phyloP scores from a whole-genome alignment of 1,284 basidiomycete genomes.

The Microbotryum intermedium region DNA sequence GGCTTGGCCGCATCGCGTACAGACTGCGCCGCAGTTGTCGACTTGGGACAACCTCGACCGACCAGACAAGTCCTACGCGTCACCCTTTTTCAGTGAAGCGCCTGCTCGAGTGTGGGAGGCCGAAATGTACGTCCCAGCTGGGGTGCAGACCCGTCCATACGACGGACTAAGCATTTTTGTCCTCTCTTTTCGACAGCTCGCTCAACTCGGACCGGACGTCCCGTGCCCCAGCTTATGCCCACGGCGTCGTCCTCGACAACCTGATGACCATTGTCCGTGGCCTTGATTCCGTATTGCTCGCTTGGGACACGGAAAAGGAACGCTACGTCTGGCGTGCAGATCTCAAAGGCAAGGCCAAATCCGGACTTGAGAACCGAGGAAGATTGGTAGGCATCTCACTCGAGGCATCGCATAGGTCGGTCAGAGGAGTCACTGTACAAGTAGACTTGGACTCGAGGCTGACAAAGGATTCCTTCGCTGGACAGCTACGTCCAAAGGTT shows the following conservation, averaged over 20 bases:
- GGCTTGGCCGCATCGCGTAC: too few relatives aligned
- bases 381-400: background rate
- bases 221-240: background rate
- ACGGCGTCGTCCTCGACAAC: background rate
- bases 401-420: background rate
- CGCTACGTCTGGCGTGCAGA: conserved; percentile 3
- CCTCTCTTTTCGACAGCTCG: background rate
- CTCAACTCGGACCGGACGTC: background rate
- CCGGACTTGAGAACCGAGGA: background rate
- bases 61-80: background rate
- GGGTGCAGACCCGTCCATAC: too few relatives aligned
- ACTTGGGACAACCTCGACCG: background rate
- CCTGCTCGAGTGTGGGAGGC: background rate
- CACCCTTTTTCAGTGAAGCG: background rate
- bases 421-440: background rate
- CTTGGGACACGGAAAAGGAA: background rate
- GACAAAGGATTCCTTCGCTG: background rate
- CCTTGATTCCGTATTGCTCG: conserved; percentile 1
- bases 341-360: background rate
- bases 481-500: conserved; percentile 1
- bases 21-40: background rate
- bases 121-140: background rate
- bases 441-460: background rate
- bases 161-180: too few relatives aligned
- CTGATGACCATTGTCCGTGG: background rate